Percentiles rank a stretch among this genome's conserved stretches.
Evolutionary conservation across 768 basidiomycete genomes (phyloP).

Genomic region (Chlorophyllum brunneum): DNA sequence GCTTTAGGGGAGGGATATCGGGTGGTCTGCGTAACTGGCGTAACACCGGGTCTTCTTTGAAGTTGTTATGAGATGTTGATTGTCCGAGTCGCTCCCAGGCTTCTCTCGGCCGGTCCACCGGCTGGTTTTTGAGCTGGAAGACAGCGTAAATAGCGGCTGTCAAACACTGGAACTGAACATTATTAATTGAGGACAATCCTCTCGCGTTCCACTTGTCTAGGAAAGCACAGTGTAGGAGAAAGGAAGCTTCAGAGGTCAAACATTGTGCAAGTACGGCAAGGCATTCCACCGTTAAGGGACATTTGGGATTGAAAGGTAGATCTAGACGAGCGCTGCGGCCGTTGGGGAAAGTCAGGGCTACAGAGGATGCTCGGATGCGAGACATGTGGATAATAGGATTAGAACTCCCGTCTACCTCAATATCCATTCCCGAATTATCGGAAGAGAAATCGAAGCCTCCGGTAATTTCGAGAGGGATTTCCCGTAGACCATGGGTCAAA

Average conservation of each 20-base stretch:
- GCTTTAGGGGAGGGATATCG: conserved; percentile 18
- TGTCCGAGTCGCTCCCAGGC: conserved; percentile 48
- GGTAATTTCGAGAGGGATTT: conserved; percentile 35
- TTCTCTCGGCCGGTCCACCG: conserved; percentile 17
- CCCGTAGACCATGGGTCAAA: conserved; percentile 54
- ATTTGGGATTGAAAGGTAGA: conserved; percentile 53
- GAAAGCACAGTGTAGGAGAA: conserved; percentile 51
- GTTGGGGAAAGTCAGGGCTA: conserved; percentile 51
- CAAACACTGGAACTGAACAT: conserved; percentile 57
- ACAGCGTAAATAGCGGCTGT: conserved; percentile 44
- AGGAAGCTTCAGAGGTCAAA: conserved; percentile 53
- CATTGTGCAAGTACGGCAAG: conserved; percentile 61
- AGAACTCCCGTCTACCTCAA: conserved; percentile 20
- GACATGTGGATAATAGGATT: conserved; percentile 39
- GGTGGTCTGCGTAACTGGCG: conserved; percentile 34
- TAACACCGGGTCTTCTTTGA: conserved; percentile 60
- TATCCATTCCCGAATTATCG: conserved; percentile 16
- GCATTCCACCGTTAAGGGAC: conserved; percentile 52
- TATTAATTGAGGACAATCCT: conserved; percentile 38
- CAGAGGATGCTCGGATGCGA: conserved; percentile 46
- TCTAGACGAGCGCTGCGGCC: conserved; percentile 42
- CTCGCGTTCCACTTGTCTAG: conserved; percentile 52
- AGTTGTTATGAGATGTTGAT: conserved; percentile 41
- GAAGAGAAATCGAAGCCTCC: not conserved
- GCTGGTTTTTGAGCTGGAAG: conserved; percentile 35